These are phyloP conservation scores for Phellopilus nigrolimitatus DNA, from an alignment of 1,284 basidiomycete genomes.

Conservation along the genomic window DNA sequence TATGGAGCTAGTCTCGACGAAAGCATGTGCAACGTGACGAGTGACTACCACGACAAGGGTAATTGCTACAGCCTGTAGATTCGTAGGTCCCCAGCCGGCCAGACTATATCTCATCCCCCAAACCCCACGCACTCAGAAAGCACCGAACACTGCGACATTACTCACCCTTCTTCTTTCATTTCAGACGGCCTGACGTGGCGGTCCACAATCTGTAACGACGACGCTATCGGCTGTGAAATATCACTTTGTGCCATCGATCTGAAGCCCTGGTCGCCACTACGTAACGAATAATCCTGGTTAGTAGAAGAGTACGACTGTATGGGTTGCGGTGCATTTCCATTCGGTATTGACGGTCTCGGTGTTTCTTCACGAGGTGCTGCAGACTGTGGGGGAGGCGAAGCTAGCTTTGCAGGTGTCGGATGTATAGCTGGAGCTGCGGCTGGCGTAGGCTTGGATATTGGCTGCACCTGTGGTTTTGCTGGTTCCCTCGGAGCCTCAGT, in stretches of 20 bases:
- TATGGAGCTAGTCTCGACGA: conserved; percentile 41
- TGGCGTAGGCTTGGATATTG: conserved; percentile 6
- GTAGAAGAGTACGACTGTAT: conserved; percentile 17
- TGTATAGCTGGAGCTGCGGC: conserved; percentile 13
- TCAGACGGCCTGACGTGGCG: conserved; percentile 82
- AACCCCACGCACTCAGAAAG: conserved; percentile 25
- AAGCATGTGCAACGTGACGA: conserved; percentile 36
- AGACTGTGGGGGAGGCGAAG: conserved; percentile 21
- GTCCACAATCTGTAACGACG: conserved; percentile 45
- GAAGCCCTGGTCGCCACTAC: conserved; percentile 45
- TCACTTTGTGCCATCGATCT: conserved; percentile 32
- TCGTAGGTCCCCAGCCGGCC: conserved; percentile 12
- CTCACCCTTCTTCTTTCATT: conserved; percentile 99
- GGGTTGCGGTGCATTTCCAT: conserved; percentile 16
- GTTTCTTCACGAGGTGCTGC: conserved; percentile 19
- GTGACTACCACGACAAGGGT: conserved; percentile 35
- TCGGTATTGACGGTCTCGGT: conserved; percentile 9
- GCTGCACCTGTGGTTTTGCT: conserved; percentile 13
- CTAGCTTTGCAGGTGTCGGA: conserved; percentile 24
- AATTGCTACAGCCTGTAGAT: conserved; percentile 27
- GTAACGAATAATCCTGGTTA: conserved; percentile 11
- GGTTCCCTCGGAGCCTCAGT: conserved; percentile 30
- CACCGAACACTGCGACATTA: conserved; percentile 30
- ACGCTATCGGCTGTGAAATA: conserved; percentile 28
- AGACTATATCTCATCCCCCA: conserved; percentile 14